Conservation (phyloP, 1,284 basidiomycete species). For the Pisolithus thermaeus region DNA sequence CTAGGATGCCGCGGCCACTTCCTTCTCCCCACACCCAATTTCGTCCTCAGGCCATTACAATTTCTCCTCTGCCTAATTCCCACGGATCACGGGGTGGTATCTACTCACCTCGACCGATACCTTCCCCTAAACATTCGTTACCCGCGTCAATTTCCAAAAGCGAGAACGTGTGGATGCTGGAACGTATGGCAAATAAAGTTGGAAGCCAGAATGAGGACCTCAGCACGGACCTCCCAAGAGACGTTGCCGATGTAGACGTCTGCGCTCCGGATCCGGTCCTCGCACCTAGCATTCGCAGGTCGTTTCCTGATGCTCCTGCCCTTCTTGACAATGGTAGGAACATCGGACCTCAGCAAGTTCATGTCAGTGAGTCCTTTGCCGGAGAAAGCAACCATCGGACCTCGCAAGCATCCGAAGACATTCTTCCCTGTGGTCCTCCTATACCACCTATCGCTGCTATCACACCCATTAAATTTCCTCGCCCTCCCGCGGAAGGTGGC, state of each 20-base stretch:
- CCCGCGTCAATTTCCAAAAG: slow-evolving; percentile 43
- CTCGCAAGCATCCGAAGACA: slow-evolving; percentile 13
- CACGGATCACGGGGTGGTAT: slow-evolving; percentile 22
- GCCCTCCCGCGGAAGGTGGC: slow-evolving; percentile 17
- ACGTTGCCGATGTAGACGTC: slow-evolving; percentile 14
- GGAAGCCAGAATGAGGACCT: slow-evolving; percentile 33
- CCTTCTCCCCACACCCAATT: slow-evolving; percentile 11
- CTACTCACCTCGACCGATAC: slow-evolving; percentile 26
- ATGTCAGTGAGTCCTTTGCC: slow-evolving; percentile 21
- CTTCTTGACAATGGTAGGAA: slow-evolving; percentile 35
- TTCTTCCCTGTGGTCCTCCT: slow-evolving; percentile 32
- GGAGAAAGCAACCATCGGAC: slow-evolving; percentile 1
- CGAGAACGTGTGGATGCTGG: slow-evolving; percentile 55
- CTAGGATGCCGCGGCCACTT: slow-evolving; percentile 4
- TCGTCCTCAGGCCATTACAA: slow-evolving; percentile 12
- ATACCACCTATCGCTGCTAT: slow-evolving; percentile 50
- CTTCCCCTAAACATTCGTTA: slow-evolving; percentile 25
- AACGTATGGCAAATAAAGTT: slow-evolving; percentile 60
- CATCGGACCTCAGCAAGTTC: slow-evolving; percentile 17
- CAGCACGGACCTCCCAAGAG: slow-evolving; percentile 36
- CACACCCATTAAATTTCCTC: slow-evolving; percentile 32
- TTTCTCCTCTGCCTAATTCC: slow-evolving; percentile 23
- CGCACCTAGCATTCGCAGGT: slow-evolving; percentile 40
- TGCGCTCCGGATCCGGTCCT: slow-evolving; percentile 1
- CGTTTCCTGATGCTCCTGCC: slow-evolving; percentile 51